Percentiles rank a stretch among this genome's conserved stretches.
Conservation (phyloP, 2,329 filamentous ascomycete species). For the Talaromyces sp. region DNA sequence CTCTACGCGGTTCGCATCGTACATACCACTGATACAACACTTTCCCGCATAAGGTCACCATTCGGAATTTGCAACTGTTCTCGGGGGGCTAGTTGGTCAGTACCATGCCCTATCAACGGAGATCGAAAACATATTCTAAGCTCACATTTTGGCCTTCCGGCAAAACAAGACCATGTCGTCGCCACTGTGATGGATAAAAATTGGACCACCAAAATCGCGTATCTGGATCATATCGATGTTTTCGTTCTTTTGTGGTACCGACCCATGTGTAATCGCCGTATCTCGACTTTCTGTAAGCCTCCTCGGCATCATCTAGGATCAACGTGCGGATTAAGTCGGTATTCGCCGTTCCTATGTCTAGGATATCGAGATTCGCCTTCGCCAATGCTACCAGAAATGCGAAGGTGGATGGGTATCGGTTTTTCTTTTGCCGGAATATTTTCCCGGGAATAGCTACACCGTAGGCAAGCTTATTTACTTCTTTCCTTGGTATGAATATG, state of each 20-base stretch:
- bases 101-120: neutral
- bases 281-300: neutral
- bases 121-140: neutral
- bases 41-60: constrained; percentile 3
- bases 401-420: neutral
- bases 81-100: neutral
- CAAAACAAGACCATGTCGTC: constrained; percentile 8
- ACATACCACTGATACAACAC: constrained; percentile 8
- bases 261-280: neutral
- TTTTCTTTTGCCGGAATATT: constrained; percentile 2
- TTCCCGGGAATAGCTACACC: constrained; percentile 7
- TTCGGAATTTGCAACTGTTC: constrained; percentile 12
- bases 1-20: neutral
- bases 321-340: neutral
- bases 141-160: constrained; percentile 4
- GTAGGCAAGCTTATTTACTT: neutral
- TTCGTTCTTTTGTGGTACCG: constrained; percentile 2
- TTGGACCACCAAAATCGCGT: constrained; percentile 1
- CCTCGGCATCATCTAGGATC: constrained; percentile 10
- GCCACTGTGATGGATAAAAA: constrained; percentile 7
- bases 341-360: neutral
- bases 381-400: neutral
- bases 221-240: constrained; percentile 10
- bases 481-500: neutral
- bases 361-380: neutral